Conservation (phyloP, 495 filamentous ascomycete species). For the Lophium mytilinum region DNA sequence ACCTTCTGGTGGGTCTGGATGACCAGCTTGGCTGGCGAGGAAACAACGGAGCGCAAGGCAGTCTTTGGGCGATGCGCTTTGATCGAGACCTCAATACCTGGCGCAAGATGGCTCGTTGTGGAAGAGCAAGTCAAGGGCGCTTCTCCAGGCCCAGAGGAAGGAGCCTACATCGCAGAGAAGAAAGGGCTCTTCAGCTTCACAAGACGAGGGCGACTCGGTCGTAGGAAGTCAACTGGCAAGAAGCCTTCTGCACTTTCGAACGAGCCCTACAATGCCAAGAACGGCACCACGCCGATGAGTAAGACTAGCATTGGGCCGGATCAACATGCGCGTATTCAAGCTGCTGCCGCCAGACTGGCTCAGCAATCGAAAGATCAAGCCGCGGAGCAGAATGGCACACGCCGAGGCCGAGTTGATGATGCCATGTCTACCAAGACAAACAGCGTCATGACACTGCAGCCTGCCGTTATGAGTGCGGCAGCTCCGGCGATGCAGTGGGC, state of each 20-base stretch:
- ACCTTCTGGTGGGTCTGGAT: slow-evolving; percentile 99
- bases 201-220: slow-evolving; percentile 54
- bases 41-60: slow-evolving; percentile 73
- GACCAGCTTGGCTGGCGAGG: slow-evolving; percentile 86
- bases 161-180: slow-evolving; percentile 88
- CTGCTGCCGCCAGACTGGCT: slow-evolving; percentile 68
- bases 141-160: slow-evolving; percentile 72
- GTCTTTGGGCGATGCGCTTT: slow-evolving; percentile 92
- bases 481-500: slow-evolving; percentile 96
- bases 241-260: slow-evolving; percentile 39
- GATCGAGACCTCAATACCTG: slow-evolving; percentile 74
- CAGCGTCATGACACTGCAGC: slow-evolving; percentile 84
- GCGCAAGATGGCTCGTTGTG: slow-evolving; percentile 83
- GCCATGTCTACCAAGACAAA: slow-evolving; percentile 66
- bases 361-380: slow-evolving; percentile 55
- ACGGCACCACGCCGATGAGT: slow-evolving; percentile 47
- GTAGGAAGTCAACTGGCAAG: slow-evolving; percentile 59
- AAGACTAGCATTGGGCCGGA: slow-evolving; percentile 87
- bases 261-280: slow-evolving; percentile 47
- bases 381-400: slow-evolving; percentile 19
- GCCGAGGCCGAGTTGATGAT: slow-evolving; percentile 41
- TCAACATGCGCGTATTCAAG: slow-evolving; percentile 86
- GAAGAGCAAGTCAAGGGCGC: slow-evolving; percentile 96
- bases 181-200: slow-evolving; percentile 83
- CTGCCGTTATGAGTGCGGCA: slow-evolving; percentile 76